Evolutionary conservation across 768 basidiomycete species (phyloP).

Genomic region (Atractiella rhizophila): DNA sequence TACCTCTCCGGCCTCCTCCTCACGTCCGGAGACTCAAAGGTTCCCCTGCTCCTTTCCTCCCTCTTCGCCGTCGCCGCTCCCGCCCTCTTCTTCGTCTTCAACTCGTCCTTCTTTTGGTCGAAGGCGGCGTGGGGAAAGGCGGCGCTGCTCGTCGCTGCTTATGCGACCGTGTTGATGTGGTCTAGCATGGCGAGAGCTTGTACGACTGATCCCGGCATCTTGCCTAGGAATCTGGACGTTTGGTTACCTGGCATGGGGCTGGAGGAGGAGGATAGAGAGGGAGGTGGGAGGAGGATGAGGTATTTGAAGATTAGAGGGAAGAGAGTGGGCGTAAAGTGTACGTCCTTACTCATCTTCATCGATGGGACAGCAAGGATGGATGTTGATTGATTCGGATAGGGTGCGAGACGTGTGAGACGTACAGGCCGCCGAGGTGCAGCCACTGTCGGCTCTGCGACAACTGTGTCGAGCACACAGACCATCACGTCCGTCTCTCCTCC

Average conservation of each 20-base stretch:
- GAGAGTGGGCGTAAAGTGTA: not conserved
- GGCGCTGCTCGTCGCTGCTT: conserved; percentile 30
- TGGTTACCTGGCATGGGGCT: conserved; percentile 21
- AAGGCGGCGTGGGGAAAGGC: conserved; percentile 37
- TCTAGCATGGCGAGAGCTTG: conserved; percentile 41
- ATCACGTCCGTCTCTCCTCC: conserved; percentile 27
- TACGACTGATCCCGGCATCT: conserved; percentile 16
- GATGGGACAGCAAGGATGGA: not conserved
- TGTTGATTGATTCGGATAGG: conserved; percentile 18
- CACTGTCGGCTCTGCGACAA: conserved; percentile 98
- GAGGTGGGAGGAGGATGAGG: conserved; percentile 21
- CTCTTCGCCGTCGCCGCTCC: conserved; percentile 37
- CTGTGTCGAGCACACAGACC: conserved; percentile 84
- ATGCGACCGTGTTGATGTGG: conserved; percentile 36
- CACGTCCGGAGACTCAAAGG: too few relatives aligned
- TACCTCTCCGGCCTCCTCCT: too few relatives aligned
- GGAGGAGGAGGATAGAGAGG: conserved; percentile 22
- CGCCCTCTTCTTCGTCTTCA: conserved; percentile 64
- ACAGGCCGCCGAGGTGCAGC: conserved; percentile 79
- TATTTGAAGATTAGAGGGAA: not conserved
- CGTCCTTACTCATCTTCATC: not conserved
- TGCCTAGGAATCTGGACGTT: conserved; percentile 4
- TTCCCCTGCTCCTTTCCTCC: conserved; percentile 47
- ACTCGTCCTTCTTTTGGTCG: conserved; percentile 70
- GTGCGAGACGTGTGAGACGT: conserved; percentile 79